Evolutionary conservation across 768 basidiomycete genomes (phyloP), one percentile per base, ranked within the genome.

Genomic region (Hygrophorus pudorinus): DNA sequence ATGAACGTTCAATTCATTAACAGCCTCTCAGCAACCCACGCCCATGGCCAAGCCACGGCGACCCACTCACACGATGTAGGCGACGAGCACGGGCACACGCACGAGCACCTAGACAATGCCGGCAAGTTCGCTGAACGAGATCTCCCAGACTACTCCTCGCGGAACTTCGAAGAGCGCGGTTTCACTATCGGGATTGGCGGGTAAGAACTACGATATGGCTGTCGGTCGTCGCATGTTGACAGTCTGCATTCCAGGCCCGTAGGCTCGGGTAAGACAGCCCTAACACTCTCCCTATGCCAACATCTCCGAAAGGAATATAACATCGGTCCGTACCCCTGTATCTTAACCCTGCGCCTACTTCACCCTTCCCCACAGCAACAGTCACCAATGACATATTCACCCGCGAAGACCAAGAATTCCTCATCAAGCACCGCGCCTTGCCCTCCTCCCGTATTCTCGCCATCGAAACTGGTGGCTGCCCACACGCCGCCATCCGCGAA

Each of bases 321-420:
- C 59, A 89, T 99, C 38, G 94, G 93, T 90, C 48, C 48, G 76
- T 53, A 31, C 45, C 38, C 35, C 39, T 39, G 34, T 30, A 33
- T 18, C 36, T 31, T 35, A 41, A 30, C 28, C 44, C 38, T 30
- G 29, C 27, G 34, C 38, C 14, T 38, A 13, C 37, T 38, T 46
- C 29, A 48, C 43, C 34, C 5, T 42, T 35, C 45, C 30, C 8
- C 17, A 17, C 41, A 91, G 93, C 89, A 28, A 91, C 90, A 2
- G 90, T 94, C 11, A 99, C 94, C n/a, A 99, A 99, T 64, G 94
- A 99, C 63, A 99, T 99, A 59, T 99, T 99, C 65, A 99, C 94
- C 29, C 75, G 85, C 16, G 94, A 98, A 61, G 94, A 98, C 57
- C 92, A 96, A 60, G 94, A 98, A 56, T 99, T 99, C 63, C 68